A percentile compares a stretch with the other conserved stretches of the same genome.
phyloP scores from a whole-genome alignment of 257 asterid genomes.

The Lavandula angustifolia region DNA sequence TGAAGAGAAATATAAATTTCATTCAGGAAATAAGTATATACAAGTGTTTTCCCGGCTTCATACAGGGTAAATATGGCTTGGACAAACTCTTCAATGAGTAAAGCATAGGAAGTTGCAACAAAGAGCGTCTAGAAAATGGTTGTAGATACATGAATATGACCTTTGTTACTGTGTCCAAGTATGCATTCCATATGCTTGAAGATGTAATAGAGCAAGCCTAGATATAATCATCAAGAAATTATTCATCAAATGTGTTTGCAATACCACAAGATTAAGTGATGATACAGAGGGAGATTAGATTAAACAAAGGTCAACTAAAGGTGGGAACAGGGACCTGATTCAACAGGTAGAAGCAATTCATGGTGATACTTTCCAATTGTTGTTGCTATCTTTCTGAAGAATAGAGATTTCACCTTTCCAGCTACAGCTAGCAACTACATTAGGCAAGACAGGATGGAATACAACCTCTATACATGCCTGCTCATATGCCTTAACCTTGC shows the following conservation, averaged over 20 bases:
- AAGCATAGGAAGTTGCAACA: not conserved
- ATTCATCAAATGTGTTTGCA: not conserved
- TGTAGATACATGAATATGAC: not conserved
- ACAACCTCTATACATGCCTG: slow-evolving; percentile 73
- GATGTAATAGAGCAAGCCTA: not conserved
- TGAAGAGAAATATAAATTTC: not conserved
- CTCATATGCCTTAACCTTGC: slow-evolving; percentile 58
- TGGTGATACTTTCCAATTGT: slow-evolving; percentile 20
- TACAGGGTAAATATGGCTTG: not conserved
- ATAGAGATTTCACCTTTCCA: slow-evolving; percentile 78
- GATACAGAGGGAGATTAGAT: not conserved
- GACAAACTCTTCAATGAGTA: not conserved
- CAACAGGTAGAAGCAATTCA: slow-evolving; percentile 6
- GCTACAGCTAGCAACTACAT: slow-evolving; percentile 74
- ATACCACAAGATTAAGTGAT: not conserved
- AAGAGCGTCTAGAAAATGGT: not conserved
- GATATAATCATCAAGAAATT: not conserved
- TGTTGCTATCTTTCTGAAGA: slow-evolving; percentile 25
- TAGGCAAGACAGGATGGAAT: slow-evolving; percentile 68
- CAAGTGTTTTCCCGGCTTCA: not conserved
- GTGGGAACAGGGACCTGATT: not conserved
- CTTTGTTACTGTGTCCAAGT: not conserved
- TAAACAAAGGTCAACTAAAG: not conserved
- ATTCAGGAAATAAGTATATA: not conserved
- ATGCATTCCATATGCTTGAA: not conserved